phyloP scores from a whole-genome alignment of 2,329 filamentous ascomycete species.

The Leptodontidium sp. region DNA sequence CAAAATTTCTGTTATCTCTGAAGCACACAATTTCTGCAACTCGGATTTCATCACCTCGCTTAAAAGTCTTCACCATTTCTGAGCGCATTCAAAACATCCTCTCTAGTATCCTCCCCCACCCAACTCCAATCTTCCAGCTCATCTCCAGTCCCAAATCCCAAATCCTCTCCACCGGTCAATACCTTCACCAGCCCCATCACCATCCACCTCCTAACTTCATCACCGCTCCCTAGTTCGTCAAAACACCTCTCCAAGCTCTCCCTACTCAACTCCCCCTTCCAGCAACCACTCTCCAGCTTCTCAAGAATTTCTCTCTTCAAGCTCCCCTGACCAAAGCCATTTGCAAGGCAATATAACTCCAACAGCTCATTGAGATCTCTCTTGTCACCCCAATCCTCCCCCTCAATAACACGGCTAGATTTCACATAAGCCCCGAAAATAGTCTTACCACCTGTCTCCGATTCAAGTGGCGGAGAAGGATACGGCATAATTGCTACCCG shows the following conservation, averaged over 20 bases:
- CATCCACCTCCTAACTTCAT: background rate
- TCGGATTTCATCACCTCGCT: background rate
- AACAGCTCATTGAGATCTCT: background rate
- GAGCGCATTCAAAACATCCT: background rate
- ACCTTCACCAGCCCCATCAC: background rate
- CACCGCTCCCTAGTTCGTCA: background rate
- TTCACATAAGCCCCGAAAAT: too few relatives aligned
- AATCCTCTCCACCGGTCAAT: background rate
- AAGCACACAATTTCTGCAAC: background rate
- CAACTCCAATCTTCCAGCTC: background rate
- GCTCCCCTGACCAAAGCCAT: background rate
- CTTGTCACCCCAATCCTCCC: background rate
- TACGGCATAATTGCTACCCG: background rate
- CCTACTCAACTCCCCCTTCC: background rate
- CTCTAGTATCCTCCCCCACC: background rate
- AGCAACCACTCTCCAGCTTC: background rate
- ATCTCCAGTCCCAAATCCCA: background rate
- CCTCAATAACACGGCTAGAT: background rate
- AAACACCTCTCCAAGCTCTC: constrained; percentile 6
- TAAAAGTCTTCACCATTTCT: background rate
- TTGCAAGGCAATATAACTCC: background rate
- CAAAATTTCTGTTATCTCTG: too few relatives aligned
- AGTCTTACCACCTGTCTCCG: too few relatives aligned
- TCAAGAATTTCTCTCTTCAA: background rate
- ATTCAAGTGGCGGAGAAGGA: background rate